Base-by-base conservation (phyloP, 2,329 filamentous ascomycete species). In the Fusarium zealandicum region DNA sequence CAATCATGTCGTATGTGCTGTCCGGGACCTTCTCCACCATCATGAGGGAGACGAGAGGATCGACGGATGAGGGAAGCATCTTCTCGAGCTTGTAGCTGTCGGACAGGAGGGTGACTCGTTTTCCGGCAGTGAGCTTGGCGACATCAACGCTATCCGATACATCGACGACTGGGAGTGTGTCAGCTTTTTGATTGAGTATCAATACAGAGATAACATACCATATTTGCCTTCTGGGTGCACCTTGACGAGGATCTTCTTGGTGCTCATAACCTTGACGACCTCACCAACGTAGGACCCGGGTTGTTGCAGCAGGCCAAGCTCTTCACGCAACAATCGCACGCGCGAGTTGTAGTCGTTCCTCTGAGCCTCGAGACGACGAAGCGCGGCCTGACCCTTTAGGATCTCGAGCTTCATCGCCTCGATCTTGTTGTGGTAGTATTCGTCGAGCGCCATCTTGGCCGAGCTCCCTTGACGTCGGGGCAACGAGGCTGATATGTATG, bases 321-420 rank as follows among this genome's bases (percentile, higher is more conserved):
- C 95, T 80, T 99, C 95, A 69, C 95, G 85, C 70, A 99, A 80
- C 76, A 99, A 82, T 59, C 95, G 90, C 70, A 99, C 95, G 73
- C 95, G 87, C 56, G 95, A 98, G 82, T 99, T 99, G 84, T 98
- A 98, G 79, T 99, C 95, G 73, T 99, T 99, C 66, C 95, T 88
- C 78, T 99, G 96, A 67, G 95, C 95, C 82, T 99, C 95, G 69
- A 99, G 85, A 73, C 95, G 88, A 67, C 95, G 90, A 60, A 99
- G 83, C 53, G 96, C 92, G 51, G 95, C 93, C 80, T 99, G 95
- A 51, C 95, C 93, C 79, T 98, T 93, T 75, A 99, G 93, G 75
- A 99, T 99, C 86, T 99, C 93, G 76, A 99, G 92, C 89, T 98
- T 98, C 90, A 98, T 96, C 76, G 90, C 88, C 90, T 99, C 95